These are phyloP conservation scores for Rosa lucieae DNA, from an alignment of 306 rosid genomes.

Conservation along the genomic window DNA sequence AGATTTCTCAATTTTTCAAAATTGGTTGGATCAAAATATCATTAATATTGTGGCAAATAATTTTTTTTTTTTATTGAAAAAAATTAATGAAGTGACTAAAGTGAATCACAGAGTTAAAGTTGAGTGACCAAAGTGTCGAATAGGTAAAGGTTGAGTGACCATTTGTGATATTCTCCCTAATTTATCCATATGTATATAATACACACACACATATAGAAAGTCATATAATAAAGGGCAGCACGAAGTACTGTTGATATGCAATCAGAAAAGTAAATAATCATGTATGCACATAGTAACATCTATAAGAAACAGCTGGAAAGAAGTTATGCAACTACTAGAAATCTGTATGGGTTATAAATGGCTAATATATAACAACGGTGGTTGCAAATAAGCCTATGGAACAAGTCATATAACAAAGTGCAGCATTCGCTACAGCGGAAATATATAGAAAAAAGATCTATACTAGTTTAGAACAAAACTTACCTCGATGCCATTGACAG, in stretches of 20 bases:
- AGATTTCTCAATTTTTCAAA: too few relatives aligned
- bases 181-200: too few relatives aligned
- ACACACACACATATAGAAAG: background rate
- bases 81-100: too few relatives aligned
- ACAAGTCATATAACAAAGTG: background rate
- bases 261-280: conserved; percentile 2
- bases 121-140: too few relatives aligned
- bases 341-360: background rate
- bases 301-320: background rate
- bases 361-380: background rate
- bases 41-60: too few relatives aligned
- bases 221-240: background rate
- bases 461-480: background rate
- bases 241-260: background rate
- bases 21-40: too few relatives aligned
- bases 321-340: background rate
- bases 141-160: too few relatives aligned
- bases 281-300: background rate
- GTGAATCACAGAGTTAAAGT: too few relatives aligned
- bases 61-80: too few relatives aligned
- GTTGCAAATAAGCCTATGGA: background rate
- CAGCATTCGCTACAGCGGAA: background rate
- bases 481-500: conserved; percentile 78
- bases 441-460: background rate
- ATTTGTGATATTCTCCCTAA: too few relatives aligned